These are phyloP conservation scores for Thermomyces lanuginosus DNA, from an alignment of 2,329 filamentous ascomycete genomes.

Conservation along the genomic window DNA sequence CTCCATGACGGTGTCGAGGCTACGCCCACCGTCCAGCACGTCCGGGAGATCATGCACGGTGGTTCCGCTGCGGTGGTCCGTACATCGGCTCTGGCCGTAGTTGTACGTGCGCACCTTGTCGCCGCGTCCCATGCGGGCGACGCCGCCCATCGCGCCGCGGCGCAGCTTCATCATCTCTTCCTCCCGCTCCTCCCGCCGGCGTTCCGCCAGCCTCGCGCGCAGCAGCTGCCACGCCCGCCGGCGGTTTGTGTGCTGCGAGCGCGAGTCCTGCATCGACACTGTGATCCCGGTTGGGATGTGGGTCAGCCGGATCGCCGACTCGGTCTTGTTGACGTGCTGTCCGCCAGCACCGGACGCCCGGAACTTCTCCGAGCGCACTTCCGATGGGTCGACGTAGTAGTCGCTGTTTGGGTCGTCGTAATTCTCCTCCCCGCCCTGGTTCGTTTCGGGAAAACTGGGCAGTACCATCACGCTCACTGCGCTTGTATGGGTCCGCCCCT, in stretches of 20 bases:
- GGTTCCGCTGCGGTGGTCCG: constrained; percentile 68
- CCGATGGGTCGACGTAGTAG: constrained; percentile 72
- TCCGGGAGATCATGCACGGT: constrained; percentile 67
- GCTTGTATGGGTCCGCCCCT: constrained; percentile 83
- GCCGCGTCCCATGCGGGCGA: constrained; percentile 65
- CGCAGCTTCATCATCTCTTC: constrained; percentile 59
- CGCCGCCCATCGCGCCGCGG: constrained; percentile 60
- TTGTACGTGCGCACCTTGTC: constrained; percentile 96
- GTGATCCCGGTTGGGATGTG: constrained; percentile 75
- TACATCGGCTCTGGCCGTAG: constrained; percentile 60
- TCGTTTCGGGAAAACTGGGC: constrained; percentile 53
- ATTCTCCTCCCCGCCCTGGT: constrained; percentile 38
- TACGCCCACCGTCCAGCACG: constrained; percentile 60
- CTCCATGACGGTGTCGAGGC: constrained; percentile 58
- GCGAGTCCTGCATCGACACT: constrained; percentile 81
- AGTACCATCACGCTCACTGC: constrained; percentile 85
- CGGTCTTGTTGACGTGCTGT: constrained; percentile 97
- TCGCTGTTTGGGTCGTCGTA: constrained; percentile 75
- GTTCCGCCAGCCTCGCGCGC: constrained; percentile 64
- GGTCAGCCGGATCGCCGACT: constrained; percentile 84
- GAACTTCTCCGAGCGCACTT: constrained; percentile 80
- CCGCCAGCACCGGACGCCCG: constrained; percentile 80
- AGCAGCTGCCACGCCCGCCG: constrained; percentile 75
- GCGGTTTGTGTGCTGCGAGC: constrained; percentile 79
- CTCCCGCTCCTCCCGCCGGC: constrained; percentile 65